Evolutionary conservation across 2,329 filamentous ascomycete genomes (phyloP).

Genomic region (Trichoderma breve): DNA sequence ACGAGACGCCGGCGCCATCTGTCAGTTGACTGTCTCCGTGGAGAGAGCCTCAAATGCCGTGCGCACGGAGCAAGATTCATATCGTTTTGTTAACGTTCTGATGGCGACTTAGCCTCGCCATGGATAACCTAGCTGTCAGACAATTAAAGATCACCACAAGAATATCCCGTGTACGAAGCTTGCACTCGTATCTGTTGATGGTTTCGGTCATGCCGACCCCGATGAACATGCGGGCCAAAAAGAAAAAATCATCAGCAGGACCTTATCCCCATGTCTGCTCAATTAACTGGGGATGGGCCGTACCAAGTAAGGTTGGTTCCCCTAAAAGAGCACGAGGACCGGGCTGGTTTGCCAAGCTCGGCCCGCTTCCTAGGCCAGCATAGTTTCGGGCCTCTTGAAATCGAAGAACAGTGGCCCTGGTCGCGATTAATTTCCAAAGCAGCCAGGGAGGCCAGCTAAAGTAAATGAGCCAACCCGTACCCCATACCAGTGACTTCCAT

Average conservation of each 20-base stretch:
- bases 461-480: constrained; percentile 17
- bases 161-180: background rate
- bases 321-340: constrained; percentile 14
- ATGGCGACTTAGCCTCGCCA: background rate
- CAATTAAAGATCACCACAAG: background rate
- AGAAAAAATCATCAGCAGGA: background rate
- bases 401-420: constrained; percentile 9
- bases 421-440: constrained; percentile 18
- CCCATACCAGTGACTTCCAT: constrained; percentile 1
- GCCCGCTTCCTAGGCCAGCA: constrained; percentile 21
- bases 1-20: background rate
- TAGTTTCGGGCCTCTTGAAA: constrained; percentile 14
- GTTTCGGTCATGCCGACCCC: constrained; percentile 14
- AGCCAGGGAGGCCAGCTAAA: constrained; percentile 10
- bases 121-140: background rate
- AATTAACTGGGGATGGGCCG: constrained; percentile 4
- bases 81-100: background rate
- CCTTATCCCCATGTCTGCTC: background rate
- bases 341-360: constrained; percentile 15
- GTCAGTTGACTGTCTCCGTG: background rate
- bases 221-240: constrained; percentile 14
- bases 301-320: constrained; percentile 10
- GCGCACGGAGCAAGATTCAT: constrained; percentile 7
- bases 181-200: background rate
- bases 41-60: background rate